A percentile compares a stretch with the other conserved stretches of the same genome.
phyloP scores from a whole-genome alignment of 495 filamentous ascomycete species.

The Hamigera avellanea region DNA sequence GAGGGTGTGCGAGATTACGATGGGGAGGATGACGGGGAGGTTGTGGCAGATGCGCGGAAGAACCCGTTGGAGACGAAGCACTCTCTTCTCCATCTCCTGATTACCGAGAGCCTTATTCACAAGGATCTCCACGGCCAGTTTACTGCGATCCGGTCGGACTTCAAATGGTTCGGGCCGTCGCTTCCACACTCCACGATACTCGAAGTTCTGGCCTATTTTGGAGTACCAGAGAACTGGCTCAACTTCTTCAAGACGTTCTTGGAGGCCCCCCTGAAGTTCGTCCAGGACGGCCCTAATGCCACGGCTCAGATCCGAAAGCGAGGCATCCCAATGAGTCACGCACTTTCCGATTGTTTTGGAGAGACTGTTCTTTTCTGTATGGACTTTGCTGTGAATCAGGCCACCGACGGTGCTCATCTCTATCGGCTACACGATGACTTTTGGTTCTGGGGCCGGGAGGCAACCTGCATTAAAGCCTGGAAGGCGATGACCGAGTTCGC shows the following conservation, averaged over 20 bases:
- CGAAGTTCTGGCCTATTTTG: constrained; percentile 46
- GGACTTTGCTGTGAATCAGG: constrained; percentile 54
- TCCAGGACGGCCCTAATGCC: constrained; percentile 35
- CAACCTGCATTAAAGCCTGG: constrained; percentile 47
- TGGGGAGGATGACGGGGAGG: constrained; percentile 18
- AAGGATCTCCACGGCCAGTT: constrained; percentile 44
- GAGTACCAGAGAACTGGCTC: constrained; percentile 46
- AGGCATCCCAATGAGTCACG: constrained; percentile 49
- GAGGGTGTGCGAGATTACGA: constrained; percentile 20
- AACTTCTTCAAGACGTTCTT: constrained; percentile 51
- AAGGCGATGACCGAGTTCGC: constrained; percentile 41
- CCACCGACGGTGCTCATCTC: constrained; percentile 36
- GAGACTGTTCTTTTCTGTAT: constrained; percentile 54
- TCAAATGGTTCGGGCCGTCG: constrained; percentile 49
- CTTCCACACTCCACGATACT: constrained; percentile 49
- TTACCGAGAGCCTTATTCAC: constrained; percentile 51
- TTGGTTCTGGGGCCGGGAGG: constrained; percentile 54
- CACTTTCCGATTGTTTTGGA: constrained; percentile 45
- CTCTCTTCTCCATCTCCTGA: constrained; percentile 46
- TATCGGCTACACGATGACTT: constrained; percentile 59
- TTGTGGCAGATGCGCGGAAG: constrained; percentile 13
- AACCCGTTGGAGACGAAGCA: constrained; percentile 46
- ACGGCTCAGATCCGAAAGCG: constrained; percentile 33
- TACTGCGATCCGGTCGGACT: constrained; percentile 49
- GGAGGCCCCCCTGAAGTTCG: constrained; percentile 47